Percentiles rank a stretch among this genome's conserved stretches.
Evolutionary conservation across 495 filamentous ascomycete species (phyloP).

Genomic region (Aspergillus campestris): DNA sequence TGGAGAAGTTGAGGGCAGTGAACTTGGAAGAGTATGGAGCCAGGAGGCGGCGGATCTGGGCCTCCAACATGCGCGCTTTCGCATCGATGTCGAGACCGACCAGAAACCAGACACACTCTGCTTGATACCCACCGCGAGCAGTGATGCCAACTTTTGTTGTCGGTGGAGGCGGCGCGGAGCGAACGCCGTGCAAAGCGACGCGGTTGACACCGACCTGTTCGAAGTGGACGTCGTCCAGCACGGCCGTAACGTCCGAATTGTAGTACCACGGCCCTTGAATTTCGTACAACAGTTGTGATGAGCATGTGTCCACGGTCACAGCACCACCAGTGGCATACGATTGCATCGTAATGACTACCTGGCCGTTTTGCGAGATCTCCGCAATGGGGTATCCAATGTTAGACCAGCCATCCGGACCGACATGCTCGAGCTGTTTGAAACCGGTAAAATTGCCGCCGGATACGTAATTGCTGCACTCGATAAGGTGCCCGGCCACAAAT

Average conservation of each 20-base stretch:
- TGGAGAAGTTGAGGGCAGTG: conserved; percentile 24
- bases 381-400: conserved; percentile 52
- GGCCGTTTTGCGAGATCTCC: conserved; percentile 43
- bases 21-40: conserved; percentile 15
- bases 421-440: conserved; percentile 37
- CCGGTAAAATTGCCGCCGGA: conserved; percentile 51
- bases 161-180: conserved; percentile 36
- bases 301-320: conserved; percentile 43
- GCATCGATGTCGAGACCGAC: conserved; percentile 30
- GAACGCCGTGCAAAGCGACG: conserved; percentile 37
- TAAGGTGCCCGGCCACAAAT: conserved; percentile 46
- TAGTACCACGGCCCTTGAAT: conserved; percentile 51
- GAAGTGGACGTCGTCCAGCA: conserved; percentile 41
- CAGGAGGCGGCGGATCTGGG: conserved; percentile 21
- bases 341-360: conserved; percentile 39
- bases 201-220: conserved; percentile 20
- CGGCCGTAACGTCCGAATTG: conserved; percentile 49
- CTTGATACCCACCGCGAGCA: conserved; percentile 38
- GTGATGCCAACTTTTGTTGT: conserved; percentile 47
- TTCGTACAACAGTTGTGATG: conserved; percentile 50
- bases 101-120: conserved; percentile 28
- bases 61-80: conserved; percentile 33
- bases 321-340: conserved; percentile 23
- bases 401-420: conserved; percentile 23
- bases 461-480: conserved; percentile 49